Evolutionary conservation across 805 yeast species (phyloP).

Genomic region (Candida sphagnicola): DNA sequence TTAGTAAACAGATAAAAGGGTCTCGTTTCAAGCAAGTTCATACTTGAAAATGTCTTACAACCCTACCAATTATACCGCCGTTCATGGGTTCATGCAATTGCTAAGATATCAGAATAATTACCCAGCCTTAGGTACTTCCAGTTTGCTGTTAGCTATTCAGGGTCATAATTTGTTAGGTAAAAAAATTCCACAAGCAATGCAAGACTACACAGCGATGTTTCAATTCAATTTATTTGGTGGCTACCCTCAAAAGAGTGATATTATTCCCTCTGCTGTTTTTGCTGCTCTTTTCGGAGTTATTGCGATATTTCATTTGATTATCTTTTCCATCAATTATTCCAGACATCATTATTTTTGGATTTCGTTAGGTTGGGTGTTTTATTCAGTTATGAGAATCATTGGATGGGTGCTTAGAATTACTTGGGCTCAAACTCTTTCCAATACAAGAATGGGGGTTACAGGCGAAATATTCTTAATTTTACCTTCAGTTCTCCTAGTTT

Average conservation of each 20-base stretch:
- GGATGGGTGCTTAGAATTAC: slow-evolving; percentile 57
- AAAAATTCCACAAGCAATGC: slow-evolving; percentile 37
- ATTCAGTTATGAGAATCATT: slow-evolving; percentile 48
- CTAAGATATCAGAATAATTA: slow-evolving; percentile 24
- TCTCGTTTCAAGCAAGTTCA: too few species aligned
- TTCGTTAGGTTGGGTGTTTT: slow-evolving; percentile 50
- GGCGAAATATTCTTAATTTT: slow-evolving; percentile 53
- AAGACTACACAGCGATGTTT: slow-evolving; percentile 28
- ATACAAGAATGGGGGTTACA: slow-evolving; percentile 49
- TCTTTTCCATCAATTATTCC: slow-evolving; percentile 45
- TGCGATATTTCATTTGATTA: slow-evolving; percentile 39
- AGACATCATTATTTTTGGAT: slow-evolving; percentile 62
- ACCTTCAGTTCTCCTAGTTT: slow-evolving; percentile 55
- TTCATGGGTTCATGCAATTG: slow-evolving; percentile 25
- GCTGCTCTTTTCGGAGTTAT: slow-evolving; percentile 49
- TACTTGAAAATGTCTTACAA: slow-evolving; percentile 3
- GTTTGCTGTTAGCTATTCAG: slow-evolving; percentile 22
- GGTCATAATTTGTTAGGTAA: slow-evolving; percentile 28
- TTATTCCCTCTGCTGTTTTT: slow-evolving; percentile 59
- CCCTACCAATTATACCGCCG: slow-evolving; percentile 15
- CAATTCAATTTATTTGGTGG: slow-evolving; percentile 59
- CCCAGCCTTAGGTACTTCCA: slow-evolving; percentile 32
- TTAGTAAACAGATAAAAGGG: too few species aligned
- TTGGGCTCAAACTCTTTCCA: slow-evolving; percentile 55
- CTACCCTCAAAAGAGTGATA: slow-evolving; percentile 49